Conservation (phyloP, 2,329 filamentous ascomycete genomes). For the Colletotrichum musicola region DNA sequence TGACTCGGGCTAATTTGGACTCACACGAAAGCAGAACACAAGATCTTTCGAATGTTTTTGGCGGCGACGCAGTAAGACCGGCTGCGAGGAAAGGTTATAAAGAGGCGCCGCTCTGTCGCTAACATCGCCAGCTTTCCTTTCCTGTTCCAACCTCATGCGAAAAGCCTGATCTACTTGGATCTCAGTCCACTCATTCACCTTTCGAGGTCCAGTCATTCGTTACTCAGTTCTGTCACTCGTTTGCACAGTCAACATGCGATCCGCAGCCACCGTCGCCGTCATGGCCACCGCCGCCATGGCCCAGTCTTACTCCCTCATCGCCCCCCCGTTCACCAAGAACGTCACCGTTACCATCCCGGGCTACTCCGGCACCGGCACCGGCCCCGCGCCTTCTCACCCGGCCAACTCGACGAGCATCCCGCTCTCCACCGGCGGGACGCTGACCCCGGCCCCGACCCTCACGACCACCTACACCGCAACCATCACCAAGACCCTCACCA, state of each 20-base stretch:
- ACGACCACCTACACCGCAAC: conserved; percentile 27
- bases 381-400: not conserved
- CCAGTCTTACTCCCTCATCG: not conserved
- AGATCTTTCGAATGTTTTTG: no score
- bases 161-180: not conserved
- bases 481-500: conserved; percentile 15
- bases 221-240: not conserved
- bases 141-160: not conserved
- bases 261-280: not conserved
- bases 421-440: not conserved
- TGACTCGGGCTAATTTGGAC: no score
- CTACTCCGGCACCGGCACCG: not conserved
- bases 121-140: no score
- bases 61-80: no score
- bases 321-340: not conserved
- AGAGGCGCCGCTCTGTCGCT: no score
- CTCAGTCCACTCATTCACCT: conserved; percentile 8
- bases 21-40: no score
- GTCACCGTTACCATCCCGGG: not conserved
- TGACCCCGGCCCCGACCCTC: conserved; percentile 12
- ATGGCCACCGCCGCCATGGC: conserved; percentile 5
- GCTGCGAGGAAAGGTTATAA: no score
- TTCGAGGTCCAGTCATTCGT: conserved; percentile 16
- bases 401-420: not conserved
- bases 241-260: conserved; percentile 9